Evolutionary conservation across 2,329 filamentous ascomycete species (phyloP).

Genomic region (Alternaria viburni): DNA sequence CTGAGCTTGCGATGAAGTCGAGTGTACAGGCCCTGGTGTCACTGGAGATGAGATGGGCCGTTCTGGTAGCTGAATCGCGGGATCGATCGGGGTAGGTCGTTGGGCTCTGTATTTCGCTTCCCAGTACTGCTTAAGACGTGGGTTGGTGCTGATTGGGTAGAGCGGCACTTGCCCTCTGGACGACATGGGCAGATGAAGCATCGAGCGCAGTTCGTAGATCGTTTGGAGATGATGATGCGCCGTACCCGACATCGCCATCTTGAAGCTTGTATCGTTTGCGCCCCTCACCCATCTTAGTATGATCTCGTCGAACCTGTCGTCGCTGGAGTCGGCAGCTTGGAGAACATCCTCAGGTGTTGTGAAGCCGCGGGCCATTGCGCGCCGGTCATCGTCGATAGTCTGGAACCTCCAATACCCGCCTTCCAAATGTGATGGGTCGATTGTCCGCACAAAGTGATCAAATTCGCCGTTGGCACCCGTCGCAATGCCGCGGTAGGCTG

Average conservation of each 20-base stretch:
- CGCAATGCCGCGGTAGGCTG: slow-evolving; percentile 10
- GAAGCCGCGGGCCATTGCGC: slow-evolving; percentile 17
- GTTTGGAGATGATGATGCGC: slow-evolving; percentile 16
- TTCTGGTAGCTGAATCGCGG: not conserved
- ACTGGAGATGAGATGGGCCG: not conserved
- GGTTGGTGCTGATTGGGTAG: slow-evolving; percentile 15
- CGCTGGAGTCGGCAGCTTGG: slow-evolving; percentile 12
- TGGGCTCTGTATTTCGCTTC: not conserved
- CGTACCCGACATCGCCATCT: slow-evolving; percentile 5
- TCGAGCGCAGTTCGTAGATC: slow-evolving; percentile 17
- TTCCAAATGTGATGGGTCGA: slow-evolving; percentile 1
- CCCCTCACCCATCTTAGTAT: slow-evolving; percentile 24
- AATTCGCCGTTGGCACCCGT: slow-evolving; percentile 13
- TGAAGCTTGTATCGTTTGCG: slow-evolving; percentile 2
- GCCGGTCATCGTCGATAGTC: slow-evolving; percentile 17
- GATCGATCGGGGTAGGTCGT: not conserved
- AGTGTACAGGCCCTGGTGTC: not conserved
- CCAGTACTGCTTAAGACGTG: slow-evolving; percentile 11
- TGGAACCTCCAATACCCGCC: slow-evolving; percentile 27
- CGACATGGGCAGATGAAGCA: slow-evolving; percentile 17
- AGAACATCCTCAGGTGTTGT: slow-evolving; percentile 23
- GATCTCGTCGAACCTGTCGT: slow-evolving; percentile 18
- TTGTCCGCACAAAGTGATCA: slow-evolving; percentile 6
- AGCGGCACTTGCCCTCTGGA: slow-evolving; percentile 18
- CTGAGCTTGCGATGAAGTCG: not conserved